phyloP scores from a whole-genome alignment of 2,329 filamentous ascomycete genomes.

The Raffaelea ambrosiae region DNA sequence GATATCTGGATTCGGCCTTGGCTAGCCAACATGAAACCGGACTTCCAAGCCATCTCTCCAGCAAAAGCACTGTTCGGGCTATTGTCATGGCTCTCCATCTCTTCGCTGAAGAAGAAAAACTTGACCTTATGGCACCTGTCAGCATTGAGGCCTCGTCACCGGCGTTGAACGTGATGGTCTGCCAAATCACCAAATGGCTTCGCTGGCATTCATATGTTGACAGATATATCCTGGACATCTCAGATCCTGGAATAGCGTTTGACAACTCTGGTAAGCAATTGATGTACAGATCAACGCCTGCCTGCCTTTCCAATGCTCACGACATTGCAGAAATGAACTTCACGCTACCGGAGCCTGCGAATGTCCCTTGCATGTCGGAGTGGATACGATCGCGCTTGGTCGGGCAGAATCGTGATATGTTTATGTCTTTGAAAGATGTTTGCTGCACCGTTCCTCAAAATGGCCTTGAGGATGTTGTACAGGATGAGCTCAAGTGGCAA shows the following conservation, averaged over 20 bases:
- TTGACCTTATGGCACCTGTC: slow-evolving; percentile 51
- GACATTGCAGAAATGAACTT: not conserved
- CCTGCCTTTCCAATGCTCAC: not conserved
- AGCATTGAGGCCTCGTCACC: slow-evolving; percentile 32
- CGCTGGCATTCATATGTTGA: slow-evolving; percentile 50
- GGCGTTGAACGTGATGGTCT: slow-evolving; percentile 63
- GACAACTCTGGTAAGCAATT: slow-evolving; percentile 29
- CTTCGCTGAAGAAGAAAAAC: slow-evolving; percentile 80
- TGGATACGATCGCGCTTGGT: slow-evolving; percentile 45
- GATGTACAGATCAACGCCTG: not conserved
- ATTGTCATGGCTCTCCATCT: slow-evolving; percentile 73
- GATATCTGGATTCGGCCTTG: slow-evolving; percentile 51
- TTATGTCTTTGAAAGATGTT: slow-evolving; percentile 35
- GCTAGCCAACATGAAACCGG: slow-evolving; percentile 56
- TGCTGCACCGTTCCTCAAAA: slow-evolving; percentile 22
- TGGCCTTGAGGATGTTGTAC: slow-evolving; percentile 24
- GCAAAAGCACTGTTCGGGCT: slow-evolving; percentile 54
- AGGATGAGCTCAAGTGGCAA: slow-evolving; percentile 31
- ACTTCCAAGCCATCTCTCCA: slow-evolving; percentile 34
- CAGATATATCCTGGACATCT: slow-evolving; percentile 44
- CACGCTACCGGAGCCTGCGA: slow-evolving; percentile 21
- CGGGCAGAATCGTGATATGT: slow-evolving; percentile 25
- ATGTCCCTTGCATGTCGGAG: slow-evolving; percentile 31
- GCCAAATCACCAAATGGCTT: slow-evolving; percentile 77
- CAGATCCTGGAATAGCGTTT: slow-evolving; percentile 27